A percentile compares a stretch with the other conserved stretches of the same genome.
phyloP scores from a whole-genome alignment of 129 eudicot species.

The Helianthus annuus region HanXRQr2.0-SUNRISE NC_035448.2:204751161-204751660 shows the following conservation, averaged over 20 bases:
- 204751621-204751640: no score
- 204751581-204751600: no score
- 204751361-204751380: slow-evolving; percentile 56
- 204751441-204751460: no score
- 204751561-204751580: no score
- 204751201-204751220: slow-evolving; percentile 60
- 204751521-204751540: no score
- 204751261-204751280: slow-evolving; percentile 63
- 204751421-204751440: not conserved
- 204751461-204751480: no score
- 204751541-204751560: no score
- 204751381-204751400: slow-evolving; percentile 64
- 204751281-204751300: slow-evolving; percentile 60
- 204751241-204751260: slow-evolving; percentile 62
- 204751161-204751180: slow-evolving; percentile 55
- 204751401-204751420: not conserved
- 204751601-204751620: no score
- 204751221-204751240: slow-evolving; percentile 58
- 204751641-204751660: no score
- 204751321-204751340: slow-evolving; percentile 66
- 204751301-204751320: slow-evolving; percentile 56
- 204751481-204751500: no score
- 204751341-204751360: slow-evolving; percentile 41
- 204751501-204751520: no score
- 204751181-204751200: slow-evolving; percentile 69